Conservation (phyloP, 305 asterid genomes). For the Fraxinus xanthoxyloides region DNA sequence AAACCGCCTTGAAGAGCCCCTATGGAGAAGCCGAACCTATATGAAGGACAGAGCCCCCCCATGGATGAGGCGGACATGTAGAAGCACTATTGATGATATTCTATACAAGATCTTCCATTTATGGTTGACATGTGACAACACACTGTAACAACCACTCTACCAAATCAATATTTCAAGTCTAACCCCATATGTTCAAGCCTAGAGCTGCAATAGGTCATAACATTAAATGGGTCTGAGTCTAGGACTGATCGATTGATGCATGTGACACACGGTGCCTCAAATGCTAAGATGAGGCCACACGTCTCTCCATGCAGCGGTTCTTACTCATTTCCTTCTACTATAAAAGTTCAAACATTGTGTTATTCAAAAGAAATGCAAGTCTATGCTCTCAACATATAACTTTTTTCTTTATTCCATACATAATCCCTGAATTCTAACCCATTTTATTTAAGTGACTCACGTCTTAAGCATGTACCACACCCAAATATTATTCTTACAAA, state of each 20-base stretch:
- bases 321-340: no score
- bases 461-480: background rate
- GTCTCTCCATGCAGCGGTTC: no score
- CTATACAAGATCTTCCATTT: background rate
- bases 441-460: background rate
- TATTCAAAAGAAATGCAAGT: background rate
- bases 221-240: background rate
- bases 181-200: background rate
- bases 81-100: background rate
- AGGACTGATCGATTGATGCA: background rate
- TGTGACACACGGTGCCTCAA: background rate
- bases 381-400: background rate
- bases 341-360: background rate
- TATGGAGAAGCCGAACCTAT: background rate
- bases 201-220: no score
- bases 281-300: background rate
- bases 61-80: background rate
- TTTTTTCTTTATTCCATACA: background rate
- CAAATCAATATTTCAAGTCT: background rate
- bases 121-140: background rate
- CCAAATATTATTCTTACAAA: background rate
- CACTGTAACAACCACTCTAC: background rate
- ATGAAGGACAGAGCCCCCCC: background rate
- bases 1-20: background rate
- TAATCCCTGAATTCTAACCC: background rate